These are phyloP conservation scores for Durio zibethinus DNA, from an alignment of 345 rosid species.

Conservation along the genomic window DNA sequence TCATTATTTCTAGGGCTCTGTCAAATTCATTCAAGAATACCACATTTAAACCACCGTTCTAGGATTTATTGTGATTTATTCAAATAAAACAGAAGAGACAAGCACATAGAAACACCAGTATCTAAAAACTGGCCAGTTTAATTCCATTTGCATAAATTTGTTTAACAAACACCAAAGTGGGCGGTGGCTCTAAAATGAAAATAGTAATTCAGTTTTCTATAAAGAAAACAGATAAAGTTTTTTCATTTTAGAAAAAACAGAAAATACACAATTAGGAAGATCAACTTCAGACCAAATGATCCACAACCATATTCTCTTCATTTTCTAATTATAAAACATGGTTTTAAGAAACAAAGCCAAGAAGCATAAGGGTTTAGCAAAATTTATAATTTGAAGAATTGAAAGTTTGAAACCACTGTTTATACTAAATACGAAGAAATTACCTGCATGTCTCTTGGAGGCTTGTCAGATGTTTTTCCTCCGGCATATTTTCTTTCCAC, in stretches of 20 bases:
- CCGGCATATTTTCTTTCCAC: constrained; percentile 80
- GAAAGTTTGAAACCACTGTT: neutral
- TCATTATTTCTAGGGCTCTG: constrained; percentile 62
- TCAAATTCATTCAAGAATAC: constrained; percentile 30
- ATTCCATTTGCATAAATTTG: neutral
- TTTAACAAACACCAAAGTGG: neutral
- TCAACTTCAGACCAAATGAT: neutral
- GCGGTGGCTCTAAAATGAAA: neutral
- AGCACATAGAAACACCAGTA: neutral
- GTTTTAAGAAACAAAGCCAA: neutral
- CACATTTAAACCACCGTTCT: constrained; percentile 17
- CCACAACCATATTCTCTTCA: constrained; percentile 1
- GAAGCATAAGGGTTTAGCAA: neutral
- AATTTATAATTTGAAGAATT: neutral
- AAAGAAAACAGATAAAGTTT: neutral
- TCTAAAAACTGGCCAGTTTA: neutral
- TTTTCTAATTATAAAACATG: neutral
- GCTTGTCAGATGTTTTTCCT: constrained; percentile 60
- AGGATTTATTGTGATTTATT: constrained; percentile 17
- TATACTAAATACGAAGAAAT: constrained; percentile 12
- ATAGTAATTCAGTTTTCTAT: neutral
- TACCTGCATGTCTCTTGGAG: constrained; percentile 74
- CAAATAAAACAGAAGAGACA: constrained; percentile 11
- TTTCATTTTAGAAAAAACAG: neutral
- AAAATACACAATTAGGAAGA: neutral